Percentiles rank a stretch among this genome's conserved stretches.
Conservation (phyloP, 2,329 filamentous ascomycete genomes). For the Sphaerulina populicola region DNA sequence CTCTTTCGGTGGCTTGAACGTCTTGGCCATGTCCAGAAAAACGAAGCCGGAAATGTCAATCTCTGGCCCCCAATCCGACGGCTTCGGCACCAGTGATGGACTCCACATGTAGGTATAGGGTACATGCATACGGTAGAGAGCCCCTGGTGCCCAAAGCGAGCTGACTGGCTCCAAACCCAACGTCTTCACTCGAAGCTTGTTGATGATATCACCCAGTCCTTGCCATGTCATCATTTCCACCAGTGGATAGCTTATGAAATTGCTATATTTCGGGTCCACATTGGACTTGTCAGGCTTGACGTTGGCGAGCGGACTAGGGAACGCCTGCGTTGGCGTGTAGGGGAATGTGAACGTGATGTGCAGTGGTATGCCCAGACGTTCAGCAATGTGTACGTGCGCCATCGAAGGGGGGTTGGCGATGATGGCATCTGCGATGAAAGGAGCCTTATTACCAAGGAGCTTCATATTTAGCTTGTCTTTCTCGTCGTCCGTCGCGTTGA, state of each 20-base stretch:
- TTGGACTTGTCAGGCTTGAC: slow-evolving; percentile 57
- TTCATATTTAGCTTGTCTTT: slow-evolving; percentile 53
- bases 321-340: slow-evolving; percentile 62
- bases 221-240: slow-evolving; percentile 66
- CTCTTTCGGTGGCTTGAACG: slow-evolving; percentile 31
- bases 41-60: slow-evolving; percentile 32
- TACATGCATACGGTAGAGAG: slow-evolving; percentile 63
- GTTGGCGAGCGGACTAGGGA: slow-evolving; percentile 69
- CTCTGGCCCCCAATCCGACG: slow-evolving; percentile 38
- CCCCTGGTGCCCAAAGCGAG: slow-evolving; percentile 67
- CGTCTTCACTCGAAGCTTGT: slow-evolving; percentile 61
- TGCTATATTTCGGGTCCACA: slow-evolving; percentile 63
- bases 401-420: slow-evolving; percentile 77
- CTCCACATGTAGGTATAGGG: slow-evolving; percentile 60
- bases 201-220: slow-evolving; percentile 65
- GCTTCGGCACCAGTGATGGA: slow-evolving; percentile 34
- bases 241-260: slow-evolving; percentile 71
- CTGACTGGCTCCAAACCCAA: slow-evolving; percentile 65
- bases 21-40: slow-evolving; percentile 32
- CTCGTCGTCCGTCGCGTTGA: slow-evolving; percentile 63
- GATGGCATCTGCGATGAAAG: slow-evolving; percentile 68
- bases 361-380: slow-evolving; percentile 66
- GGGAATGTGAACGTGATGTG: slow-evolving; percentile 55
- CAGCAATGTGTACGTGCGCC: slow-evolving; percentile 70
- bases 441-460: slow-evolving; percentile 54